Base-by-base conservation (phyloP, 495 filamentous ascomycete genomes). In the Sordaria brevicollis region DNA sequence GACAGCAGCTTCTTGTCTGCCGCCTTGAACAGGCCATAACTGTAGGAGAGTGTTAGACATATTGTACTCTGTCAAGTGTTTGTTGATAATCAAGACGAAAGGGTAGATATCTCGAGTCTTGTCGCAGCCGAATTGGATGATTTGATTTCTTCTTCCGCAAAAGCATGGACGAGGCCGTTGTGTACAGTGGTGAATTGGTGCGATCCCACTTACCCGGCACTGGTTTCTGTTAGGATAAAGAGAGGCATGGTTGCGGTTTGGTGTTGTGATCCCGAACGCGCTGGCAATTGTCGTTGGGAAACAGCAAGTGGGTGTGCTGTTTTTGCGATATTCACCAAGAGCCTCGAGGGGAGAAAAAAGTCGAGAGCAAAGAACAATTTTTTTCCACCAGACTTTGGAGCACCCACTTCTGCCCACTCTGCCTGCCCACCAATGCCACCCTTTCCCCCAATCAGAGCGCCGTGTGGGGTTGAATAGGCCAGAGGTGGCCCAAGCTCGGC, bases 1-100 rank as follows among this genome's bases (percentile, higher is more conserved):
- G 97, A 93, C 68, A 99, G 86, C 49, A 98, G 86, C 86, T 97
- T 98, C 87, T 97, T 97, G 89, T 97, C 94, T 80, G 91, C 92
- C 34, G 96, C 92, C 84, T 99, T 98, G 84, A 98, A 92, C 76
- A 99, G 88, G 78, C 93, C 96, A 86, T 97, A 97, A 73, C 83
- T 85, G 72, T 65, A 66, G 43, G 62, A 19, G 54, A 38, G 21
- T 25, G 69, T 75, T 43, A 74, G 77, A 62, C 25, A 31, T 62
- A 1, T 29, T 62, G 49, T 4, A 62, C 2, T 1, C 4, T 8
- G 6, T 10, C 33, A 54, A 4, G 25, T 57, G 25, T 62, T n/a
- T 31, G 67, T 33, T 65, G 19, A 31, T 25, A 5, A 29, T 68
- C 21, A 49, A 68, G 67, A 68, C 29, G 38, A n/a, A 65, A 39